A percentile compares a stretch with the other conserved stretches of the same genome.
Conservation (phyloP, 768 basidiomycete genomes). For the Termitomyces titanicus region DNA sequence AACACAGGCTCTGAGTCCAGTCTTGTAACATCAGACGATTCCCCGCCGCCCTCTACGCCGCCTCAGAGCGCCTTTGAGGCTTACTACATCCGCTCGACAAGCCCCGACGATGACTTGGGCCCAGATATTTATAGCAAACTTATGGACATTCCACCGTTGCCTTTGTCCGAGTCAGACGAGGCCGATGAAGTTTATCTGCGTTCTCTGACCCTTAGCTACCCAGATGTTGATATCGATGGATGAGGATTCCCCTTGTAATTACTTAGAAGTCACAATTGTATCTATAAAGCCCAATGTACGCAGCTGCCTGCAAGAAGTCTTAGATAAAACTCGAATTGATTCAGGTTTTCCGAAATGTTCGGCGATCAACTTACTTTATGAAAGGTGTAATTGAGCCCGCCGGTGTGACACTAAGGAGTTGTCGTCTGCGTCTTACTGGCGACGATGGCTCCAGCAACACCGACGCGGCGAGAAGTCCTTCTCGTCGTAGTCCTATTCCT, state of each 20-base stretch:
- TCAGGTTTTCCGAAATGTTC: slow-evolving; percentile 2
- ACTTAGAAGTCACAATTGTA: neutral
- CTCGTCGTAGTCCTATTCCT: slow-evolving; percentile 48
- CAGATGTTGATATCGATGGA: slow-evolving; percentile 3
- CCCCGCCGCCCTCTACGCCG: slow-evolving; percentile 13
- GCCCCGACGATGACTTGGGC: slow-evolving; percentile 3
- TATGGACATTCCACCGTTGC: slow-evolving; percentile 8
- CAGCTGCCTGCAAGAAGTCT: too few species aligned
- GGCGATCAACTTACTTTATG: neutral
- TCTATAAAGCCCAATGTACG: neutral
- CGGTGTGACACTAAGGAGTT: too few species aligned
- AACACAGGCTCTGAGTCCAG: slow-evolving; percentile 7
- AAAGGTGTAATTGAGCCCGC: neutral
- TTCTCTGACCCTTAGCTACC: slow-evolving; percentile 16
- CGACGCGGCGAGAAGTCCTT: slow-evolving; percentile 53
- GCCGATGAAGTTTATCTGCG: slow-evolving; percentile 16
- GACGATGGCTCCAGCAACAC: slow-evolving; percentile 34
- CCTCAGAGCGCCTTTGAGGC: neutral
- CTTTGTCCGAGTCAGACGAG: slow-evolving; percentile 9
- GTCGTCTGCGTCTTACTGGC: neutral
- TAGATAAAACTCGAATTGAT: too few species aligned
- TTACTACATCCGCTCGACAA: slow-evolving; percentile 13
- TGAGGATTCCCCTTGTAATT: neutral
- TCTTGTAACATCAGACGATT: slow-evolving; percentile 11
- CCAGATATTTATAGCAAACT: slow-evolving; percentile 7